Base-by-base conservation (phyloP, 495 filamentous ascomycete genomes). In the Neurospora cerealis region DNA sequence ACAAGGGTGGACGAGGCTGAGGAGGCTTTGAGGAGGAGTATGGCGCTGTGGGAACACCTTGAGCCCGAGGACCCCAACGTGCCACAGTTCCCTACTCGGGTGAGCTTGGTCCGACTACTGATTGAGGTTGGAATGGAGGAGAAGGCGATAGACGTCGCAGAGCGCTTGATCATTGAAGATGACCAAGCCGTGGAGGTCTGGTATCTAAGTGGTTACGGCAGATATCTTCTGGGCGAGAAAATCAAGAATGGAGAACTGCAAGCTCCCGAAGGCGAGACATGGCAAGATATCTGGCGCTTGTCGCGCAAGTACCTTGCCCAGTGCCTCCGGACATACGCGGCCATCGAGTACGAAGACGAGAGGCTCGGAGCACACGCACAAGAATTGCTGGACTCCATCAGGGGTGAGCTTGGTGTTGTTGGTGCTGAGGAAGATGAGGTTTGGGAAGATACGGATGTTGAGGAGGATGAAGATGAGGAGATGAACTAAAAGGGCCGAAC, bases 151-250 rank as follows among this genome's bases (percentile, higher is more conserved):
- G 90, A 92, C 70, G 93, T 98, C 9, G 85, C 97, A 62, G 93
- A 97, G 76, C 85, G 93, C 70, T 80, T 99, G 70, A 89, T 97
- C 21, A 81, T 85, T 6, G 96, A 98, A 81, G 94, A 98, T 75
- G 96, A 99, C 80, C 87, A 90, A 75, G 94, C 95, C 81, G 93
- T 98, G 13, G 96, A 99, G 81, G 92, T 92, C 2, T 97, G 94
- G 94, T 99, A 99, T 83, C 85, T 98, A 4, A 95, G 96, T 40
- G 96, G 96, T 11, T 99, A 95, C 92, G 92, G 92, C 72, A 86
- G 93, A 73, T 92, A 93, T 78, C 85, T 96, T 72, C 83, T 92
- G 72, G 94, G 92, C 0, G 89, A 92, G 80, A 93, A 91, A 84
- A 77, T 87, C 79, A 82, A 86, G 81, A 69, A 86, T 70, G 72